Conservation (phyloP, 306 rosid species). For the Acmispon strigosus region DNA sequence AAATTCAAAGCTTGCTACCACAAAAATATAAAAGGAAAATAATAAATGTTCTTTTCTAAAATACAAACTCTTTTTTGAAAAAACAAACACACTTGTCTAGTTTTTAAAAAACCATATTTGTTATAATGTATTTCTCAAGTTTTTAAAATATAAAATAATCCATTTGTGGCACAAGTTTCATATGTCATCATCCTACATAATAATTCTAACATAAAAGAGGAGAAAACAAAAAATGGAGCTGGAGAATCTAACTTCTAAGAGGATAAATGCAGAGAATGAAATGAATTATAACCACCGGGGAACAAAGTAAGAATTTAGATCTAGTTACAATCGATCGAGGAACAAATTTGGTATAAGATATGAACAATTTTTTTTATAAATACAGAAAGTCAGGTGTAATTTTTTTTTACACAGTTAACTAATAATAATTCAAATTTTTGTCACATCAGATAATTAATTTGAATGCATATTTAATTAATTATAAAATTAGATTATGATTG, state of each 20-base stretch:
- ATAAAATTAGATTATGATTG: no score
- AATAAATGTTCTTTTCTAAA: neutral
- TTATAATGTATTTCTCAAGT: neutral
- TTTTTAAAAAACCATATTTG: no score
- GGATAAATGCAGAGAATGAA: neutral
- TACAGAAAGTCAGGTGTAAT: no score
- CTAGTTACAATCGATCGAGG: neutral
- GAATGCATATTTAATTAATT: no score
- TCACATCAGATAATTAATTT: no score
- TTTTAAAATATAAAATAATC: neutral
- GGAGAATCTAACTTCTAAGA: neutral
- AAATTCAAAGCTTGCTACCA: neutral
- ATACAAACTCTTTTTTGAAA: neutral
- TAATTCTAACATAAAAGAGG: neutral
- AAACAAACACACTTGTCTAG: no score
- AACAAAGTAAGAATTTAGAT: neutral
- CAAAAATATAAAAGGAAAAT: neutral
- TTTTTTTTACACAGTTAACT: no score
- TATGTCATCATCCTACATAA: neutral
- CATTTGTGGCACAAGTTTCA: neutral
- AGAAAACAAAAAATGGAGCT: neutral
- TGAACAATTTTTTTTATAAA: no score
- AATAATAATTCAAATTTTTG: no score
- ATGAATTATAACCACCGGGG: neutral
- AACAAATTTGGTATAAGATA: neutral